phyloP scores from a whole-genome alignment of 1,139 yeast genomes.

The Pichia sorboxylosa region DNA sequence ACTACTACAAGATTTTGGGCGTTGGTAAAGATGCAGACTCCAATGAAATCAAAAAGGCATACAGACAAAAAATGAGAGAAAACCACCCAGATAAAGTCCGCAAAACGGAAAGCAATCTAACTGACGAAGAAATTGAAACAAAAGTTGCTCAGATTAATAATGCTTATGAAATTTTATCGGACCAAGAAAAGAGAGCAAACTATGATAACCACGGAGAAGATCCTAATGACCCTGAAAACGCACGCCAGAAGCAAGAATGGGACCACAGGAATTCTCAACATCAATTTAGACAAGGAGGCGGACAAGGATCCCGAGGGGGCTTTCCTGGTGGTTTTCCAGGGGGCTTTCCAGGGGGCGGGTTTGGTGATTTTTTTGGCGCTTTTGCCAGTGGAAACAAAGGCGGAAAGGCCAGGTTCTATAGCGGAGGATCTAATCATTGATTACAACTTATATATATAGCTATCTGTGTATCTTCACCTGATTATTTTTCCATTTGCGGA shows the following conservation, averaged over 20 bases:
- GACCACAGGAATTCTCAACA: conserved; percentile 10
- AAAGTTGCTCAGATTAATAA: conserved; percentile 90
- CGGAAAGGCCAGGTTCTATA: too few relatives aligned
- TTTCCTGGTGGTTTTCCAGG: too few relatives aligned
- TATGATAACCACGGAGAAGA: conserved; percentile 53
- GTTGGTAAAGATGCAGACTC: conserved; percentile 58
- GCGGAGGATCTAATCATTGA: too few relatives aligned
- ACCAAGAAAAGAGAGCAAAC: conserved; percentile 48
- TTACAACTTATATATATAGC: too few relatives aligned
- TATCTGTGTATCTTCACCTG: too few relatives aligned
- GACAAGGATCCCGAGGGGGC: too few relatives aligned
- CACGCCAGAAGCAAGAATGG: conserved; percentile 10
- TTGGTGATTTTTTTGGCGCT: conserved; percentile 1
- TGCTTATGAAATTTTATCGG: conserved; percentile 79
- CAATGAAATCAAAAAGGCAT: conserved; percentile 68
- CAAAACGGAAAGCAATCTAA: conserved; percentile 28
- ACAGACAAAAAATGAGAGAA: conserved; percentile 64
- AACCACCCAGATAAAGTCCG: conserved; percentile 88
- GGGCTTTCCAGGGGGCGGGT: conserved; percentile 2
- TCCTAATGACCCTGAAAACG: conserved; percentile 32
- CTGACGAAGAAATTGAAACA: conserved; percentile 60
- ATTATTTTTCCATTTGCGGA: too few relatives aligned
- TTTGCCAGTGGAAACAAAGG: too few relatives aligned
- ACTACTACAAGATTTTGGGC: conserved; percentile 73
- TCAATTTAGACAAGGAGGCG: conserved; percentile 1